Evolutionary conservation across 208 protist genomes (phyloP).

Genomic region (Phytomonas sp.): DNA sequence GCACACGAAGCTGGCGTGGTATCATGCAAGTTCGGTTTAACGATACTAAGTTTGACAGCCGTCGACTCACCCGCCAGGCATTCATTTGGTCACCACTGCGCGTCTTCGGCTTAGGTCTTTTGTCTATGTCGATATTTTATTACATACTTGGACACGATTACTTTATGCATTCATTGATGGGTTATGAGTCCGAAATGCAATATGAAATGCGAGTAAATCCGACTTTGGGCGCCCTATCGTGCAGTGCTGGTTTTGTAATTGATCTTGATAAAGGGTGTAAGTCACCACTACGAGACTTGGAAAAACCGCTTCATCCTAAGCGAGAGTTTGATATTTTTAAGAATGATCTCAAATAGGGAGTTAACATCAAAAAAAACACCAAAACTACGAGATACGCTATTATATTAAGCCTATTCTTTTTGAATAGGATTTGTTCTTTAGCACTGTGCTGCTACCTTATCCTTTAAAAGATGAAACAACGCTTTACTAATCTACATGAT

Average conservation of each 20-base stretch:
- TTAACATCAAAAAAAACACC: not conserved
- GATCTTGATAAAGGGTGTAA: conserved; percentile 26
- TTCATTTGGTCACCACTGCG: conserved; percentile 14
- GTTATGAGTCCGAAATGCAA: conserved; percentile 88
- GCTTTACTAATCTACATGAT: not conserved
- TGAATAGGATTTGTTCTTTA: not conserved
- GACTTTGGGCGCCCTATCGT: conserved; percentile 1
- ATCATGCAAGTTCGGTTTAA: conserved; percentile 79
- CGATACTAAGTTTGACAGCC: conserved; percentile 34
- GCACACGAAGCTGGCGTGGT: conserved; percentile 83
- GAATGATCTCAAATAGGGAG: conserved; percentile 4
- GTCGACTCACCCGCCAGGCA: conserved; percentile 21
- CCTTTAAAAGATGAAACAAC: not conserved
- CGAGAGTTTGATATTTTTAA: conserved; percentile 70
- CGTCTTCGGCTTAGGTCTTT: not conserved
- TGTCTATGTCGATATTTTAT: conserved; percentile 37
- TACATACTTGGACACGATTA: conserved; percentile 67
- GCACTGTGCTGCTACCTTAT: not conserved
- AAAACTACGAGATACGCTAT: not conserved
- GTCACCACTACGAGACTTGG: conserved; percentile 66
- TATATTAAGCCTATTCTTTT: not conserved
- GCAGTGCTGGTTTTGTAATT: not conserved
- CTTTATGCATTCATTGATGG: conserved; percentile 76
- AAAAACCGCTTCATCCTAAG: conserved; percentile 57
- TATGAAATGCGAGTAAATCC: conserved; percentile 83